These are phyloP conservation scores for Colletotrichum melonis DNA, from an alignment of 2,329 filamentous ascomycete genomes.

Conservation along the genomic window DNA sequence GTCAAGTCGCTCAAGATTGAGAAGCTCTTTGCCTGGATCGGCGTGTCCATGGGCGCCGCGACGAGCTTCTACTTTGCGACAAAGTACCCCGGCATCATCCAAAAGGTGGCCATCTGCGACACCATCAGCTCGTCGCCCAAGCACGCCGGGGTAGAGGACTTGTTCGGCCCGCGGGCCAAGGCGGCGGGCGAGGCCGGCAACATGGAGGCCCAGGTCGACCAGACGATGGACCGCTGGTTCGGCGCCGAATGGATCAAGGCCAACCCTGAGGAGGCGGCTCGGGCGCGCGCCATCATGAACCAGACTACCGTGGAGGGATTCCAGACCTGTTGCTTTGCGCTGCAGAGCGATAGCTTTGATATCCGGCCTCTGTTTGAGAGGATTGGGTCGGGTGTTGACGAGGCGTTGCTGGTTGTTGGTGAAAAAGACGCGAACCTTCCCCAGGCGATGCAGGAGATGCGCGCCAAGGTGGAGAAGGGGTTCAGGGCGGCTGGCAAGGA, in stretches of 20 bases:
- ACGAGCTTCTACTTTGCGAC: slow-evolving; percentile 52
- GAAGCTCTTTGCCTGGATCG: slow-evolving; percentile 53
- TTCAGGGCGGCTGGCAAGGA: slow-evolving; percentile 42
- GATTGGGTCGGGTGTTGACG: slow-evolving; percentile 47
- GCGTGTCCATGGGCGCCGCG: slow-evolving; percentile 58
- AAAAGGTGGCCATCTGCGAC: slow-evolving; percentile 52
- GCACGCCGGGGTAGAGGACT: slow-evolving; percentile 48
- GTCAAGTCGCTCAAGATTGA: slow-evolving; percentile 45
- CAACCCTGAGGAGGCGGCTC: slow-evolving; percentile 48
- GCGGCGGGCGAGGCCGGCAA: slow-evolving; percentile 47
- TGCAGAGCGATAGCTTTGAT: slow-evolving; percentile 51
- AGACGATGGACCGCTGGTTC: slow-evolving; percentile 55
- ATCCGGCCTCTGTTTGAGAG: slow-evolving; percentile 47
- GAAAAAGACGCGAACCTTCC: slow-evolving; percentile 56
- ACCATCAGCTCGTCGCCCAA: slow-evolving; percentile 52
- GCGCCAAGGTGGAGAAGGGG: slow-evolving; percentile 47
- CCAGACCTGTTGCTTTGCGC: slow-evolving; percentile 53
- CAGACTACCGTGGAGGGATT: slow-evolving; percentile 53
- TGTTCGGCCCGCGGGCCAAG: slow-evolving; percentile 49
- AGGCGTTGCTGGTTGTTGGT: slow-evolving; percentile 51
- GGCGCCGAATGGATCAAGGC: slow-evolving; percentile 48
- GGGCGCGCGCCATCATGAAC: slow-evolving; percentile 50
- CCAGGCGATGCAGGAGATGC: slow-evolving; percentile 51
- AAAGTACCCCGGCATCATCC: slow-evolving; percentile 50
- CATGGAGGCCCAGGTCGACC: slow-evolving; percentile 45